Evolutionary conservation across 805 yeast species (phyloP).

Genomic region (Ogataea henricii): DNA sequence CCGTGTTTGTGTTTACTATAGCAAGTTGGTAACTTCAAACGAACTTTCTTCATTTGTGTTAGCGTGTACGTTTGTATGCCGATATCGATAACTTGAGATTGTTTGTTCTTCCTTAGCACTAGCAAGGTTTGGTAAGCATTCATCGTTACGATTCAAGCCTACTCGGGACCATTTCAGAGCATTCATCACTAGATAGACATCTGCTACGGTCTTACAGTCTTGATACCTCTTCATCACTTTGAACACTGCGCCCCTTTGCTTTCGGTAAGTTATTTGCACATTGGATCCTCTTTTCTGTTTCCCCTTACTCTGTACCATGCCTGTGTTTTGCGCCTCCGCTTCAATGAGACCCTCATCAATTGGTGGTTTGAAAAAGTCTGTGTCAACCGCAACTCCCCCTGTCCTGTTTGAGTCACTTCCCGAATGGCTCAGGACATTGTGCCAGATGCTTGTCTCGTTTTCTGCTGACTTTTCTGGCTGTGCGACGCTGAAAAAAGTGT

Average conservation of each 20-base stretch:
- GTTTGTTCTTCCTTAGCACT: constrained; percentile 5
- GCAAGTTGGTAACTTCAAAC: constrained; percentile 1
- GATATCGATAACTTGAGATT: constrained; percentile 6
- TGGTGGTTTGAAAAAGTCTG: background rate
- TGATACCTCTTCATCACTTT: background rate
- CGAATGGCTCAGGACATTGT: too few relatives aligned
- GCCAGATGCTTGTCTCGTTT: constrained; percentile 13
- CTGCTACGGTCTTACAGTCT: background rate
- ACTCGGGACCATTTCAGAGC: background rate
- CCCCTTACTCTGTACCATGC: background rate
- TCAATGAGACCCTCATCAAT: too few relatives aligned
- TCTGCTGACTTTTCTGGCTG: background rate
- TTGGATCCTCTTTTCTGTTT: background rate
- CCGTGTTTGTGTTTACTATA: constrained; percentile 1
- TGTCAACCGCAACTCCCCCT: too few relatives aligned
- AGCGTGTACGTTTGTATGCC: constrained; percentile 5
- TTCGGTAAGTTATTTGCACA: constrained; percentile 7
- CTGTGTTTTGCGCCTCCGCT: too few relatives aligned
- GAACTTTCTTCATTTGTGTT: background rate
- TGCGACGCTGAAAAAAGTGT: background rate
- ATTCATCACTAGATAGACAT: background rate
- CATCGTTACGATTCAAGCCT: background rate
- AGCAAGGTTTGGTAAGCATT: constrained; percentile 5
- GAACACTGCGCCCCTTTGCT: constrained; percentile 2
- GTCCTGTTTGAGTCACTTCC: too few relatives aligned